Percentiles rank a stretch among this genome's conserved stretches.
These are phyloP conservation scores for Yamadazyma philogaea DNA, from an alignment of 805 yeast genomes.

Conservation along the genomic window DNA sequence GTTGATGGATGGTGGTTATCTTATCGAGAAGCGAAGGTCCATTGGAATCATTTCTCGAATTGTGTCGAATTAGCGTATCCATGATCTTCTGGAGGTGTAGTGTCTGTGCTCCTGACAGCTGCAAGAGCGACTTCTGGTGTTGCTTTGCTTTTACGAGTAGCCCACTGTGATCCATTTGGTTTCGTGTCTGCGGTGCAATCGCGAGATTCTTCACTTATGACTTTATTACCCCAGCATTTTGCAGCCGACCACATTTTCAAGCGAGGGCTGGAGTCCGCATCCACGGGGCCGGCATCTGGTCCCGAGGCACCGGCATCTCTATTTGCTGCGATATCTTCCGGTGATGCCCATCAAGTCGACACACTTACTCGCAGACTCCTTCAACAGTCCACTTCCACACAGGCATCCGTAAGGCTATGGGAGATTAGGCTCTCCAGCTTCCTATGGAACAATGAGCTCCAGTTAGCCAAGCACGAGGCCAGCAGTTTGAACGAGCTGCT, in stretches of 20 bases:
- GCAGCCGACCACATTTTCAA: background rate
- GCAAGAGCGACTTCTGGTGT: conserved; percentile 26
- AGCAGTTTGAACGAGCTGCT: conserved; percentile 34
- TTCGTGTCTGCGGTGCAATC: background rate
- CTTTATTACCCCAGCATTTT: conserved; percentile 1
- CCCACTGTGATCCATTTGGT: conserved; percentile 19
- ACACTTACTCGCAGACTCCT: conserved; percentile 8
- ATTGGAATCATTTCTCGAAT: conserved; percentile 21
- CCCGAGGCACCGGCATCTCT: background rate
- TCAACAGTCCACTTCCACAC: conserved; percentile 5
- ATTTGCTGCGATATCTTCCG: background rate
- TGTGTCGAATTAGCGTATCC: conserved; percentile 21
- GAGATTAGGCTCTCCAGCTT: conserved; percentile 31
- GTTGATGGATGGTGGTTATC: conserved; percentile 39
- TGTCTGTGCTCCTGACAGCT: conserved; percentile 24
- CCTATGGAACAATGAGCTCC: conserved; percentile 29
- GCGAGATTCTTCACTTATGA: background rate
- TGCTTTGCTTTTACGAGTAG: conserved; percentile 34
- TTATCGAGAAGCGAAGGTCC: conserved; percentile 27
- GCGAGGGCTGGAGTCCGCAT: background rate
- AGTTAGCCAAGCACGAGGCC: conserved; percentile 36
- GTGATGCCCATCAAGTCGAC: background rate
- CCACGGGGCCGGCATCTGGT: background rate
- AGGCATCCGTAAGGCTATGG: conserved; percentile 28
- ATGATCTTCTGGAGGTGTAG: conserved; percentile 25